A percentile compares a stretch with the other conserved stretches of the same genome.
Evolutionary conservation across 495 filamentous ascomycete species (phyloP).

Genomic region (Xylaria cubensis): DNA sequence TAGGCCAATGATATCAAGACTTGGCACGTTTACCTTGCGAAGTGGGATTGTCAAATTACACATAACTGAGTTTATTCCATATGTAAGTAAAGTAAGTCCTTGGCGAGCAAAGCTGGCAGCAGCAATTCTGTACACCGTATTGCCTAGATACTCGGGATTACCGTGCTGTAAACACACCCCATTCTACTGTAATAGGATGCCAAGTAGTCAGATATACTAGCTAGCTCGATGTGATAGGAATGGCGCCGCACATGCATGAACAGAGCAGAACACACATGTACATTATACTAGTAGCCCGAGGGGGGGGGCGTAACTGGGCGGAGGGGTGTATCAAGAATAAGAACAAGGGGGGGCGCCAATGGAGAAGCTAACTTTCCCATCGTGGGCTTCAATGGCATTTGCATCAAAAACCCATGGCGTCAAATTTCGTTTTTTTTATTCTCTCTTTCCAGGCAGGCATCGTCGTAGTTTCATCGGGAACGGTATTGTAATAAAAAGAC

Average conservation of each 20-base stretch:
- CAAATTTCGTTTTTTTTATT: background rate
- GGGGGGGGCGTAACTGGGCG: background rate
- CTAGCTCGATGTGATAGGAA: conserved; percentile 9
- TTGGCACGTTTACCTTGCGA: background rate
- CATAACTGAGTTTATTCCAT: conserved; percentile 10
- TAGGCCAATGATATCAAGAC: background rate
- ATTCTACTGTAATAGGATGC: background rate
- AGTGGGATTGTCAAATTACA: background rate
- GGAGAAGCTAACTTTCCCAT: conserved; percentile 26
- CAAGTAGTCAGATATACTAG: background rate
- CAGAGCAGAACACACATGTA: background rate
- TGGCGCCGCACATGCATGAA: conserved; percentile 16
- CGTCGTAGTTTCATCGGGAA: background rate
- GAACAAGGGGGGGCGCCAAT: conserved; percentile 7
- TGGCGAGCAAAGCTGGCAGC: background rate
- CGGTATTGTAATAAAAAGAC: conserved; percentile 1
- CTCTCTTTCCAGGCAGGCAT: background rate
- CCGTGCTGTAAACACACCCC: background rate
- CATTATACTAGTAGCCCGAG: too few species aligned
- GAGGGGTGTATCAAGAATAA: background rate
- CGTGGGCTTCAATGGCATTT: conserved; percentile 19
- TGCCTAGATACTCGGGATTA: background rate
- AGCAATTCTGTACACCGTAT: background rate
- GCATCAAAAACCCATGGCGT: conserved; percentile 15
- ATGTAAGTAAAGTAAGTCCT: background rate